Percentiles rank a stretch among this genome's conserved stretches.
Conservation (phyloP, 2,329 filamentous ascomycete species). For the Uncinocarpus reesii region DNA sequence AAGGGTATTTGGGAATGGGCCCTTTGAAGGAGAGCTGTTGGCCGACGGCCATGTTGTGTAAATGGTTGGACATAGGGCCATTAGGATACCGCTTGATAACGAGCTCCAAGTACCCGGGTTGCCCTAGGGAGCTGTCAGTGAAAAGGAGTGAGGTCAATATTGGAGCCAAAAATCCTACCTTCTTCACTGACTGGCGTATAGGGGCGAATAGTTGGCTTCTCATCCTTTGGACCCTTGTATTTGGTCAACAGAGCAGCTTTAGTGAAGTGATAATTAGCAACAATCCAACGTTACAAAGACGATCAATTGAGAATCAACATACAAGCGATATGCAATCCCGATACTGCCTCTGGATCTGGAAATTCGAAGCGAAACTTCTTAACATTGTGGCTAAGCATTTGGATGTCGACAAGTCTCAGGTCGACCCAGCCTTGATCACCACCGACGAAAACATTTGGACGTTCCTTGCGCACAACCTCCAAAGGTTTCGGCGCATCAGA, state of each 20-base stretch:
- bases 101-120: slow-evolving; percentile 72
- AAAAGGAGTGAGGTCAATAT: background rate
- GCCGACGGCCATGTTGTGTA: slow-evolving; percentile 72
- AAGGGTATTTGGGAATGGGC: slow-evolving; percentile 85
- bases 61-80: slow-evolving; percentile 82
- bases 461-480: slow-evolving; percentile 27
- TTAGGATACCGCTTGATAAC: slow-evolving; percentile 84
- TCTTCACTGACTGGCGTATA: slow-evolving; percentile 91
- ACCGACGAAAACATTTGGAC: slow-evolving; percentile 56
- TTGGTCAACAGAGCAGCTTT: slow-evolving; percentile 73
- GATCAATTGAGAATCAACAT: slow-evolving; percentile 20
- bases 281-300: background rate
- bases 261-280: slow-evolving; percentile 6
- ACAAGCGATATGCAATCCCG: slow-evolving; percentile 71
- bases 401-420: slow-evolving; percentile 66
- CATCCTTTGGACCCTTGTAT: slow-evolving; percentile 69
- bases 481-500: slow-evolving; percentile 22
- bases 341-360: slow-evolving; percentile 71
- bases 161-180: slow-evolving; percentile 36
- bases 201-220: slow-evolving; percentile 80
- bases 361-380: slow-evolving; percentile 86
- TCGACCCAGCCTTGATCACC: slow-evolving; percentile 83
- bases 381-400: slow-evolving; percentile 84
- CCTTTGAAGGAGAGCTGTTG: slow-evolving; percentile 88
- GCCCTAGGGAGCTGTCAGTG: slow-evolving; percentile 41